Percentiles rank a stretch among this genome's conserved stretches.
Evolutionary conservation across 148 eudicot genomes (phyloP).

Genomic region (Amaranthus cruentus): DNA sequence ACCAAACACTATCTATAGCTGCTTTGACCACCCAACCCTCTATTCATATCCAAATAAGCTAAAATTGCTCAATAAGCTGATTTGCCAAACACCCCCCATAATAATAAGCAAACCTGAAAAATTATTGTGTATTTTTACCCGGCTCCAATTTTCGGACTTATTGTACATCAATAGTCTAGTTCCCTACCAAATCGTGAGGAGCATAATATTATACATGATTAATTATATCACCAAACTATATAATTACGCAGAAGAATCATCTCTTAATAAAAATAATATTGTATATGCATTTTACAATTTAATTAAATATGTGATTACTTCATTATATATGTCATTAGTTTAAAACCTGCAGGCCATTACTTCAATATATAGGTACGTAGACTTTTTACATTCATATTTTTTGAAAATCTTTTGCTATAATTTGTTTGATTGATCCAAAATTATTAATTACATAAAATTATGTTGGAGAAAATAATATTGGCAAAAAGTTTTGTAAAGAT

Average conservation of each 20-base stretch:
- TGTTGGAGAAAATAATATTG: constrained; percentile 1
- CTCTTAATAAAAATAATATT: neutral
- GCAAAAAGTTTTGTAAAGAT: neutral
- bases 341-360: neutral
- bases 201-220: neutral
- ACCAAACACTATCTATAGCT: too few species aligned
- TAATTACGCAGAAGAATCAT: neutral
- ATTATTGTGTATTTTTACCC: too few species aligned
- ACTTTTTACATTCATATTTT: neutral
- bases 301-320: neutral
- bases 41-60: too few species aligned
- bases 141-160: too few species aligned
- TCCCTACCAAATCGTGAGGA: constrained; percentile 9
- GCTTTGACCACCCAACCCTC: too few species aligned
- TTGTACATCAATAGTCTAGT: neutral
- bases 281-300: neutral
- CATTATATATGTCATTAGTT: neutral
- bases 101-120: too few species aligned
- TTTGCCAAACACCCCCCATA: too few species aligned
- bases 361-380: neutral
- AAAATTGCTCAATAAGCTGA: too few species aligned
- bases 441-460: neutral
- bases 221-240: neutral
- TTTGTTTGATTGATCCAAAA: neutral
- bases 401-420: neutral